Conservation (phyloP, 2,329 filamentous ascomycete species). For the Stemphylium beticola region DNA sequence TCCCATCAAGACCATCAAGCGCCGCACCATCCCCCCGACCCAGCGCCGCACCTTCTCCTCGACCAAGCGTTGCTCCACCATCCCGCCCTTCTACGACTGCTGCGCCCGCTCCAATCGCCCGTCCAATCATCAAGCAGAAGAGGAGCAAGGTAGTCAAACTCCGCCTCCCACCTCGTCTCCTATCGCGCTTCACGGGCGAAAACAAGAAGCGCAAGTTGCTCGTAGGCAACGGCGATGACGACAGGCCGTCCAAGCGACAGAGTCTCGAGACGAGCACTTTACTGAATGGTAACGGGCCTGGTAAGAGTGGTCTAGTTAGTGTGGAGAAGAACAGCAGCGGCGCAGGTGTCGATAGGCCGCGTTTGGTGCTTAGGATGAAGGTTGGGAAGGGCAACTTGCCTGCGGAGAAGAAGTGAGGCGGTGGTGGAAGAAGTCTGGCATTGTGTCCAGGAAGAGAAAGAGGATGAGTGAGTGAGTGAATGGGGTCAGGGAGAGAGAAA, state of each 20-base stretch:
- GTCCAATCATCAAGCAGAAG: slow-evolving; percentile 24
- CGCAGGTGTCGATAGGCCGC: slow-evolving; percentile 19
- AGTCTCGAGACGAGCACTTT: slow-evolving; percentile 29
- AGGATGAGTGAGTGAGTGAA: no score
- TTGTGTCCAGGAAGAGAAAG: no score
- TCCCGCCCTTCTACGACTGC: slow-evolving; percentile 6
- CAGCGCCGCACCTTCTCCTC: slow-evolving; percentile 18
- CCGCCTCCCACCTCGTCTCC: slow-evolving; percentile 22
- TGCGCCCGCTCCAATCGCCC: slow-evolving; percentile 6
- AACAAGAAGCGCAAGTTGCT: slow-evolving; percentile 33
- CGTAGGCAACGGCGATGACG: slow-evolving; percentile 17
- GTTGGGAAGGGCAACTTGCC: slow-evolving; percentile 23
- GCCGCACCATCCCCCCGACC: slow-evolving; percentile 24
- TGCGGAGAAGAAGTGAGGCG: not conserved
- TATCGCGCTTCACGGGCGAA: slow-evolving; percentile 19
- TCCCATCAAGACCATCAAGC: slow-evolving; percentile 14
- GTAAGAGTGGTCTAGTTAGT: slow-evolving; percentile 24
- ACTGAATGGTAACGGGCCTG: slow-evolving; percentile 13
- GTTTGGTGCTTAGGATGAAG: slow-evolving; percentile 30
- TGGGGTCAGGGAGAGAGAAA: no score
- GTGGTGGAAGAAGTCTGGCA: not conserved
- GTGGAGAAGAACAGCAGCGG: slow-evolving; percentile 18
- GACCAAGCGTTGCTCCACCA: slow-evolving; percentile 13
- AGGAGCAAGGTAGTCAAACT: slow-evolving; percentile 38
- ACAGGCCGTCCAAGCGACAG: slow-evolving; percentile 37